Conservation (phyloP, 2,329 filamentous ascomycete genomes). For the Akanthomyces uredinophilus region DNA sequence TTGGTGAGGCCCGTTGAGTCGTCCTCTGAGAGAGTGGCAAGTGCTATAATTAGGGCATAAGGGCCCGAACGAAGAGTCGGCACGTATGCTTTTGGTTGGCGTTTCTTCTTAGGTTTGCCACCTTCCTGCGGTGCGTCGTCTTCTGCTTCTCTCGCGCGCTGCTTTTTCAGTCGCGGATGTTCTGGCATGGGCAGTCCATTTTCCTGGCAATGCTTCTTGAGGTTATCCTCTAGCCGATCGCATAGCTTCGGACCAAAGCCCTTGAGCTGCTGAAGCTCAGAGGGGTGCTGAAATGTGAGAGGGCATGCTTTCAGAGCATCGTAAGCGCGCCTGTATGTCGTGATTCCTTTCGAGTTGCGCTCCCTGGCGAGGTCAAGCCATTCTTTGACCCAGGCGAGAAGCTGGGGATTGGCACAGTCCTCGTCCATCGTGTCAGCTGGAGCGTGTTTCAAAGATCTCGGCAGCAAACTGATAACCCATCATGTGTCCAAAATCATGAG, state of each 20-base stretch:
- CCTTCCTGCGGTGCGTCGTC: slow-evolving; percentile 21
- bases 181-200: slow-evolving; percentile 66
- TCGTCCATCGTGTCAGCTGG: slow-evolving; percentile 6
- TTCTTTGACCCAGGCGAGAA: slow-evolving; percentile 70
- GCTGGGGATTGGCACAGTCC: slow-evolving; percentile 58
- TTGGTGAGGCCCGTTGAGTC: slow-evolving; percentile 57
- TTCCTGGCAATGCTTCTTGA: slow-evolving; percentile 56
- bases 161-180: slow-evolving; percentile 43
- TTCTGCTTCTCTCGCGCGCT: slow-evolving; percentile 29
- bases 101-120: slow-evolving; percentile 49
- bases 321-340: slow-evolving; percentile 71
- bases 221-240: slow-evolving; percentile 58
- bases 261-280: slow-evolving; percentile 65
- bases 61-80: slow-evolving; percentile 67
- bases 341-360: slow-evolving; percentile 63
- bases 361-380: slow-evolving; percentile 67
- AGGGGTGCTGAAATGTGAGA: slow-evolving; percentile 64
- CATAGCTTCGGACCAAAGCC: slow-evolving; percentile 70
- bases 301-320: slow-evolving; percentile 73
- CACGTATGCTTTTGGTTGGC: slow-evolving; percentile 63
- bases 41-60: slow-evolving; percentile 65
- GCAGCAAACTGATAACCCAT: neutral
- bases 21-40: slow-evolving; percentile 55
- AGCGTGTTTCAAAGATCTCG: neutral
- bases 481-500: neutral